A percentile compares a stretch with the other conserved stretches of the same genome.
Conservation (phyloP, 1,284 basidiomycete species). For the Melampsora americana region DNA sequence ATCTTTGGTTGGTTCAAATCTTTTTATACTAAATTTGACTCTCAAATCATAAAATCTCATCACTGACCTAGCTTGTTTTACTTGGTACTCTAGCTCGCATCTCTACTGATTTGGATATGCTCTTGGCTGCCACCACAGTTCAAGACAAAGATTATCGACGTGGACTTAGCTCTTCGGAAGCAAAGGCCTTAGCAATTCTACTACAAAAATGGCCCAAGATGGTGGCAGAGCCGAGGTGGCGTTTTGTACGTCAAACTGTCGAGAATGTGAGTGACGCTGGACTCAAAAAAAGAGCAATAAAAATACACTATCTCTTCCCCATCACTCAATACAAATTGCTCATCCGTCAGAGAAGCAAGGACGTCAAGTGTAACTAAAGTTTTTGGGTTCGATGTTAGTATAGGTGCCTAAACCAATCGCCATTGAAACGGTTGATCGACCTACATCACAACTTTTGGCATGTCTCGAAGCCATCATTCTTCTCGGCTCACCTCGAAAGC, state of each 20-base stretch:
- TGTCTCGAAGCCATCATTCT: neutral
- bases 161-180: slow-evolving; percentile 1
- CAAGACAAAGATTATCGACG: neutral
- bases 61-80: neutral
- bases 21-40: neutral
- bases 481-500: neutral
- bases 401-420: slow-evolving; percentile 8
- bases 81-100: neutral
- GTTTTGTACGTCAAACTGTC: neutral
- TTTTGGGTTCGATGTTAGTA: neutral
- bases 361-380: too few relatives aligned
- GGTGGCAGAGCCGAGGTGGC: neutral
- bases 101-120: neutral
- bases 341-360: too few relatives aligned
- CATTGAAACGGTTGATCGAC: neutral
- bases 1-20: neutral
- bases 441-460: neutral
- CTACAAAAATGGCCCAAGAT: neutral
- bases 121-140: neutral
- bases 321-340: too few relatives aligned
- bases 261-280: neutral
- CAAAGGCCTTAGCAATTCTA: neutral
- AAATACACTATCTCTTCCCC: too few relatives aligned
- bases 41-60: neutral
- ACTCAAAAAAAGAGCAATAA: neutral